Base-by-base conservation (phyloP, 306 rosid genomes). In the Arachis stenosperma region DNA sequence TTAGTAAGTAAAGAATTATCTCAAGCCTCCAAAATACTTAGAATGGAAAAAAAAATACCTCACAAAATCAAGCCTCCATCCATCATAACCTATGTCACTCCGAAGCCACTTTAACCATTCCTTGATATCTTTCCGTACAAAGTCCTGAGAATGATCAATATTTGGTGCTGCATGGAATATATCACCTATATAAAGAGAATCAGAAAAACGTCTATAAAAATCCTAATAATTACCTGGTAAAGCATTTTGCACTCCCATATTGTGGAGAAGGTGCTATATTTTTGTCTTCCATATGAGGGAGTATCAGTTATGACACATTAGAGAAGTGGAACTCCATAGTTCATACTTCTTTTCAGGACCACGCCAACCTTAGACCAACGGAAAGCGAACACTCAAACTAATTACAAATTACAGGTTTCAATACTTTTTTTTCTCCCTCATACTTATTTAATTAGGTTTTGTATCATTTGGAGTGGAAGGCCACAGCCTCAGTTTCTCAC, bases 81-180 rank as follows among this genome's bases (percentile, higher is more conserved):
- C 96, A 82, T 90, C 92, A 83, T 70, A 90, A 60, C 93, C 96
- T 75, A 90, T 82, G 77, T 88, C 86, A 60, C 74, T 86, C 36
- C 89, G 86, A 61, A 90, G 92, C 96, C 96, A 90, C 66, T 88
- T 82, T 79, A 90, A 60, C 96, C 92, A 90, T 61, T 51, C 83
- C 77, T 82, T 88, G 73, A 90, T 86, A 81, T 90, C 96, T 15
- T 62, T 86, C 46, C 88, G 76, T 60, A 90, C 93, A 44, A 90
- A 90, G 42, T 88, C 84, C 80, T 86, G 88, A 43, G 96, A 88
- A 77, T 90, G 96, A 79, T 90, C 96, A 82, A 90, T 42, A 82
- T 90, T 90, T 70, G 96, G 96, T 80, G 92, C 96, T 41, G 90
- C 96, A 77, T 88, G 93, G 80, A 90, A 90, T 48, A 86, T 77